Base-by-base conservation (phyloP, 73 alveolate species). In the Tetrahymena borealis region DNA sequence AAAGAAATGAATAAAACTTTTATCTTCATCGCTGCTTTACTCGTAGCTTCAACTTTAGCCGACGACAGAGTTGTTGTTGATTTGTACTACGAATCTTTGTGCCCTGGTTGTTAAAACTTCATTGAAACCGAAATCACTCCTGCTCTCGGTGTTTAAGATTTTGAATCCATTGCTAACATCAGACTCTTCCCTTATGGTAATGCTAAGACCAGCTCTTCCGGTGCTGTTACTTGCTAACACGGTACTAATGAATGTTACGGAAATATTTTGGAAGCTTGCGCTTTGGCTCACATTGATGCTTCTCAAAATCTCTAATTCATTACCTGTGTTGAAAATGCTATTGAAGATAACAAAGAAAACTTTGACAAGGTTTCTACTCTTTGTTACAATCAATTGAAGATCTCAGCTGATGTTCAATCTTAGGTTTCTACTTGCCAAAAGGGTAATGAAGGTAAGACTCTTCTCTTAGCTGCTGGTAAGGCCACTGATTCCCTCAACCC, bases 181-280 rank as follows among this genome's bases (percentile, higher is more conserved):
- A 93, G 95, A 93, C 78, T 93, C 18, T 28, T 93, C 42, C 95
- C 95, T 40, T 93, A 93, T 79, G 95, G 95, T 40, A 93, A 93
- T 40, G 95, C 91, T 39, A 93, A 42, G 38, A 93, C 93, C 20
- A 78, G 43, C 18, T 39, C 31, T 79, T 18, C 90, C 33, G 24
- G 28, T 0, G 20, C 79, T 0, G 95, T 93, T 33, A 93, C 91
- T 33, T 93, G 95, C 78, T 33, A 93, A 85, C 95, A 93, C 32
- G 95, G 95, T 39, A 9, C 95, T 38, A 91, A 41, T 7, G 95
- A 93, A 85, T 93, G 95, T 1, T 93, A 93, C 41, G 95, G 95
- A 78, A 93, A 93, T 85, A 60, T 60, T 42, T 40, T 93, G 15
- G 90, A 93, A 93, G 78, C 91, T 15, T 93, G 95, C 39, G 95